Evolutionary conservation across 208 protist genomes (phyloP).

Genomic region (Crithidia acanthocephali): DNA sequence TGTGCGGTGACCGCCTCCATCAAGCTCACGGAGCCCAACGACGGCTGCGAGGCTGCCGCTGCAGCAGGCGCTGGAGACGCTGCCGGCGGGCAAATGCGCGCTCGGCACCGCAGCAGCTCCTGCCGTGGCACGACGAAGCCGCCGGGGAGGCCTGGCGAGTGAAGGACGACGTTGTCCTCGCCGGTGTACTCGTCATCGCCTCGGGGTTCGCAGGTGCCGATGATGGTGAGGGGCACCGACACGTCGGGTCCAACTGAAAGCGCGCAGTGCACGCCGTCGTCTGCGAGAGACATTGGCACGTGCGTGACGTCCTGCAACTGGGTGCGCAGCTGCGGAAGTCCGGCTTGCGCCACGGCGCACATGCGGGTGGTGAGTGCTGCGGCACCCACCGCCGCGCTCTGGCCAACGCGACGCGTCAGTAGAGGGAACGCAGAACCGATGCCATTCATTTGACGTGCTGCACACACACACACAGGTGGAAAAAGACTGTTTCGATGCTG

Average conservation of each 20-base stretch:
- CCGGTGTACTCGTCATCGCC: slow-evolving; percentile 1
- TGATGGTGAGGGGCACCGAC: slow-evolving; percentile 37
- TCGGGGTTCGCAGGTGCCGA: slow-evolving; percentile 25
- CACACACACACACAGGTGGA: no score
- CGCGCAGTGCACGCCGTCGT: slow-evolving; percentile 26
- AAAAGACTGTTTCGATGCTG: no score
- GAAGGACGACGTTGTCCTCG: slow-evolving; percentile 47
- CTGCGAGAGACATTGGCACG: slow-evolving; percentile 1
- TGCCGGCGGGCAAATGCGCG: slow-evolving; percentile 25
- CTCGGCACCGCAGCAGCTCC: slow-evolving; percentile 43
- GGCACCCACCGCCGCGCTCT: background rate
- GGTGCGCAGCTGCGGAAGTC: slow-evolving; percentile 8
- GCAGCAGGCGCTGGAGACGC: background rate
- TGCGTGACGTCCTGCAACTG: slow-evolving; percentile 13
- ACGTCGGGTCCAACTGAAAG: slow-evolving; percentile 26
- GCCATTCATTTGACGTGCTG: slow-evolving; percentile 13
- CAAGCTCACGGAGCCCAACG: slow-evolving; percentile 58
- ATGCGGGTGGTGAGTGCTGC: slow-evolving; percentile 13
- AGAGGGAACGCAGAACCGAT: slow-evolving; percentile 25
- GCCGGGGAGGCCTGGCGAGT: slow-evolving; percentile 76
- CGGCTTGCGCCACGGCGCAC: slow-evolving; percentile 13
- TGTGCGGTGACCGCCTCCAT: slow-evolving; percentile 53
- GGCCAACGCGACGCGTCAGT: slow-evolving; percentile 7
- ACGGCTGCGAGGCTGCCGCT: background rate
- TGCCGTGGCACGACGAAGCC: slow-evolving; percentile 55